phyloP scores from a whole-genome alignment of 371 early-diverging fungal genomes.

The Rhizopus stolonifer region DNA sequence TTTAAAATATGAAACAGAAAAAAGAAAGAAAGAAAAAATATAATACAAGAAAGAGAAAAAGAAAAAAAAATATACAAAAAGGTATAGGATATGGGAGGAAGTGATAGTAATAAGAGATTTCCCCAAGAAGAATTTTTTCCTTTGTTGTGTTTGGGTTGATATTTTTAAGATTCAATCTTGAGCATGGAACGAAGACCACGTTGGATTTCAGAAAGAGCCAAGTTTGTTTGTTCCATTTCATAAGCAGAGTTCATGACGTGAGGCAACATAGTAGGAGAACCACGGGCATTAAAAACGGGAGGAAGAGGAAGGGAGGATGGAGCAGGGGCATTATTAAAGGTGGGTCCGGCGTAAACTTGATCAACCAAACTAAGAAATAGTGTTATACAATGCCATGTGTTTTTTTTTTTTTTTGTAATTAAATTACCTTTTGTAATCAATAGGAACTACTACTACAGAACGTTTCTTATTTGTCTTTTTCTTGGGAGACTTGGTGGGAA shows the following conservation, averaged over 20 bases:
- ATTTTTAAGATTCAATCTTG: slow-evolving; percentile 40
- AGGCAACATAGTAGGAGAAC: slow-evolving; percentile 27
- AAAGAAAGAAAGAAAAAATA: not conserved
- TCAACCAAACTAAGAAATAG: slow-evolving; percentile 18
- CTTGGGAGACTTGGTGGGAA: not conserved
- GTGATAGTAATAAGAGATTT: not conserved
- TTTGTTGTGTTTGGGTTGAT: slow-evolving; percentile 8
- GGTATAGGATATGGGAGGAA: not conserved
- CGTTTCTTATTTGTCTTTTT: not conserved
- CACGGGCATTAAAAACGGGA: slow-evolving; percentile 47
- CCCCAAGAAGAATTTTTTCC: not conserved
- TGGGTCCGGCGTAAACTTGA: slow-evolving; percentile 74
- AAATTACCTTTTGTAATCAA: slow-evolving; percentile 20
- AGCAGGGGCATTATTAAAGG: slow-evolving; percentile 80
- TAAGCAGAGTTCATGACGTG: slow-evolving; percentile 27
- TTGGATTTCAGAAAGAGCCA: slow-evolving; percentile 47
- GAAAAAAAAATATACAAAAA: no score
- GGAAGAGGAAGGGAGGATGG: slow-evolving; percentile 75
- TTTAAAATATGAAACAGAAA: not conserved
- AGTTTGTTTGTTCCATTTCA: slow-evolving; percentile 24
- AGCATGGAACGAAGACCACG: slow-evolving; percentile 48
- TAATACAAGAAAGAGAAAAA: not conserved
- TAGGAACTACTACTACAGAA: slow-evolving; percentile 4
- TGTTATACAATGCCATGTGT: no score
- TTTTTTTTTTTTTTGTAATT: no score